A percentile compares a stretch with the other conserved stretches of the same genome.
Evolutionary conservation across 495 filamentous ascomycete genomes (phyloP).

Genomic region (Aspergillus saccharolyticus): DNA sequence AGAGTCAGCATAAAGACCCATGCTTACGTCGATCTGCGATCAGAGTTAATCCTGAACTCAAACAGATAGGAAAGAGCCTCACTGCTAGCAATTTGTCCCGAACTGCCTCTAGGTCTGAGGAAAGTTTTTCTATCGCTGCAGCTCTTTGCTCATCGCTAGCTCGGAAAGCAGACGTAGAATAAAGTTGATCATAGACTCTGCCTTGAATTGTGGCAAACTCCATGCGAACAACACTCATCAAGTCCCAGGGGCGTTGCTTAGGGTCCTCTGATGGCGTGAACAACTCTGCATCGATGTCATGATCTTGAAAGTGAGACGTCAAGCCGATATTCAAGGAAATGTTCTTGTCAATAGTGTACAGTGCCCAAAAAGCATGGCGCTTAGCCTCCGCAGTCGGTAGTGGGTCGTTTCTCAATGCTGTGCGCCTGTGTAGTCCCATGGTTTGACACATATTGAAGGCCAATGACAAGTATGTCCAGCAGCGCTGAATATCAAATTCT

Average conservation of each 20-base stretch:
- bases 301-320: slow-evolving; percentile 26
- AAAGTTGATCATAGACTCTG: slow-evolving; percentile 22
- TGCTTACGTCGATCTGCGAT: slow-evolving; percentile 20
- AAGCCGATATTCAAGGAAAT: slow-evolving; percentile 24
- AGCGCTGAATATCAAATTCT: slow-evolving; percentile 24
- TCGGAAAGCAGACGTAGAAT: slow-evolving; percentile 15
- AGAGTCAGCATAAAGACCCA: slow-evolving; percentile 24
- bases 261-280: slow-evolving; percentile 17
- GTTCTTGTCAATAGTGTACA: slow-evolving; percentile 27
- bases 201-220: slow-evolving; percentile 24
- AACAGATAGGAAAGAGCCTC: neutral
- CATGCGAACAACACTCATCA: slow-evolving; percentile 22
- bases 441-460: slow-evolving; percentile 28
- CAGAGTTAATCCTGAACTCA: neutral
- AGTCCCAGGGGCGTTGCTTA: slow-evolving; percentile 19
- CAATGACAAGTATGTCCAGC: slow-evolving; percentile 25
- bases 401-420: slow-evolving; percentile 13
- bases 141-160: slow-evolving; percentile 9
- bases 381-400: slow-evolving; percentile 16
- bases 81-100: slow-evolving; percentile 19
- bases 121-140: slow-evolving; percentile 13
- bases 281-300: slow-evolving; percentile 22
- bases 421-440: slow-evolving; percentile 18
- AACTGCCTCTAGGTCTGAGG: slow-evolving; percentile 19
- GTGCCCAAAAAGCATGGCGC: slow-evolving; percentile 23